These are phyloP conservation scores for Quercus engelmannii DNA, from an alignment of 306 rosid species.

Conservation along the genomic window DNA sequence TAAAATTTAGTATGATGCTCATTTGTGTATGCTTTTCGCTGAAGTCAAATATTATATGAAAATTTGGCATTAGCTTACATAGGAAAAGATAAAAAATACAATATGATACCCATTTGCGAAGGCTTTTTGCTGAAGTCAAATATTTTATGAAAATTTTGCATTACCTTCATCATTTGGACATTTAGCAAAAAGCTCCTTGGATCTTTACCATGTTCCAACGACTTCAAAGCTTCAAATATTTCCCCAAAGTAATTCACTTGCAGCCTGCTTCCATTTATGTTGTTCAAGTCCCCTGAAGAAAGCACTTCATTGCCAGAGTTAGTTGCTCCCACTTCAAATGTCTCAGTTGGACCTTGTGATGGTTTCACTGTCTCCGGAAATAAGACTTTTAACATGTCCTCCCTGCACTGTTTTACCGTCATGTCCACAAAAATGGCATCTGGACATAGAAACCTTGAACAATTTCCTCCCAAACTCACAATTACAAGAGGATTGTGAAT, in stretches of 20 bases:
- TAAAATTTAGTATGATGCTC: background rate
- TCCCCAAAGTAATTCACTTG: constrained; percentile 7
- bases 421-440: too few relatives aligned
- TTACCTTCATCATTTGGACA: constrained; percentile 28
- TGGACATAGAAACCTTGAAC: too few relatives aligned
- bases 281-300: background rate
- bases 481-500: too few relatives aligned
- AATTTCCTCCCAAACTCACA: too few relatives aligned
- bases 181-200: background rate
- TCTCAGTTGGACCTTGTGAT: too few relatives aligned
- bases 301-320: too few relatives aligned
- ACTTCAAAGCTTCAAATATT: constrained; percentile 2
- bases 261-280: background rate
- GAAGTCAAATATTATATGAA: background rate
- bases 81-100: background rate
- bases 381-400: too few relatives aligned
- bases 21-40: background rate
- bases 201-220: background rate
- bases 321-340: too few relatives aligned
- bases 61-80: background rate
- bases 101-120: background rate
- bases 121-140: background rate
- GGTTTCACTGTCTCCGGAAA: too few relatives aligned
- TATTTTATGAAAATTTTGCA: background rate
- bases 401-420: too few relatives aligned